A percentile compares a stretch with the other conserved stretches of the same genome.
Conservation (phyloP, 2,329 filamentous ascomycete genomes). For the Septoria petroselini region DNA sequence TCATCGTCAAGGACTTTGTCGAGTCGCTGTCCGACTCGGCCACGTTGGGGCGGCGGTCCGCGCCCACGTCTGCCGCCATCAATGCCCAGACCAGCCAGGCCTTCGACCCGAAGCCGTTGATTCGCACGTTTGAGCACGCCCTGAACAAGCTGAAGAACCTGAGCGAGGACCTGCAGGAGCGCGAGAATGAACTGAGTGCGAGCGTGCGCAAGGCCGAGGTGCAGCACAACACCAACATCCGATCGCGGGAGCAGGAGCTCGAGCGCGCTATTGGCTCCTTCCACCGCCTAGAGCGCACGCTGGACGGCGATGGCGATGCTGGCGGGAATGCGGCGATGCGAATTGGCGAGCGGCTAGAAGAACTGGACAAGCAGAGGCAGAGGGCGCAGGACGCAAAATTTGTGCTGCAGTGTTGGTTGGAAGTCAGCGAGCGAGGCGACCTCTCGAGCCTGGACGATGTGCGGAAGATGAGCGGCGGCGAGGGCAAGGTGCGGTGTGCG, state of each 20-base stretch:
- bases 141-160: slow-evolving; percentile 66
- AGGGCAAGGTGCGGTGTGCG: slow-evolving; percentile 91
- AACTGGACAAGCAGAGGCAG: slow-evolving; percentile 86
- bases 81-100: slow-evolving; percentile 36
- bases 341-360: slow-evolving; percentile 89
- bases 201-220: slow-evolving; percentile 87
- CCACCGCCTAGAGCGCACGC: slow-evolving; percentile 78
- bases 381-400: slow-evolving; percentile 91
- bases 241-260: slow-evolving; percentile 81
- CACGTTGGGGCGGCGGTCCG: slow-evolving; percentile 75
- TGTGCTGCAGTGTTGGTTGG: slow-evolving; percentile 92
- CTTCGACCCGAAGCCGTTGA: slow-evolving; percentile 95
- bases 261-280: slow-evolving; percentile 91
- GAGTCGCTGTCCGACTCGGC: slow-evolving; percentile 86
- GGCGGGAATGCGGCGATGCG: slow-evolving; percentile 90
- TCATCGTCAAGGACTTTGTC: slow-evolving; percentile 97
- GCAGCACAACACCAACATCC: slow-evolving; percentile 87
- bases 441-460: slow-evolving; percentile 86
- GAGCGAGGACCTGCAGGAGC: slow-evolving; percentile 79
- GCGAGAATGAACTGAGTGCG: slow-evolving; percentile 85
- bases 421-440: slow-evolving; percentile 86
- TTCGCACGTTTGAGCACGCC: slow-evolving; percentile 84
- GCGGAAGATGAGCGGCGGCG: slow-evolving; percentile 75
- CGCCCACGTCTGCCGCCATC: slow-evolving; percentile 42
- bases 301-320: slow-evolving; percentile 56